A percentile compares a stretch with the other conserved stretches of the same genome.
Evolutionary conservation across 192 early-diverging fungal species (phyloP).

Genomic region (Backusella parvicylindrica): DNA sequence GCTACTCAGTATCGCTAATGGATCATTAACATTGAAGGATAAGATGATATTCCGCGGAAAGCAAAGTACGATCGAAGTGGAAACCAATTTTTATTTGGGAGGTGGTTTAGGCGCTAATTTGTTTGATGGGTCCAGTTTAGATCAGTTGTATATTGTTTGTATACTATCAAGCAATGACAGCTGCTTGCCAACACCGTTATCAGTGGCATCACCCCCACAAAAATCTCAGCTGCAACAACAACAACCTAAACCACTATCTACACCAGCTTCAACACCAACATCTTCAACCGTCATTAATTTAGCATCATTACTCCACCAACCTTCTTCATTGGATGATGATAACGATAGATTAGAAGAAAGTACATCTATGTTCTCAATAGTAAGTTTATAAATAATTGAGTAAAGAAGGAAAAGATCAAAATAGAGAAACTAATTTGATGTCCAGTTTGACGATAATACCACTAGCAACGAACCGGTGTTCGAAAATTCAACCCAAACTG

Average conservation of each 20-base stretch:
- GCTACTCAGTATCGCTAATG: slow-evolving; percentile 28
- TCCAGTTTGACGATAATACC: not conserved
- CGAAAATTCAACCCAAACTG: not conserved
- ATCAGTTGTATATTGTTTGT: slow-evolving; percentile 46
- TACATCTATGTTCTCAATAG: not conserved
- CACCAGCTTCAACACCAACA: not conserved
- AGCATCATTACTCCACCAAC: not conserved
- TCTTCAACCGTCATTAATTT: not conserved
- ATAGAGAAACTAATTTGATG: not conserved
- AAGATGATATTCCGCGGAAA: slow-evolving; percentile 38
- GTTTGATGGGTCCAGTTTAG: slow-evolving; percentile 33
- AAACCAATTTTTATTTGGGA: slow-evolving; percentile 46
- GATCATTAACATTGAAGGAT: slow-evolving; percentile 41
- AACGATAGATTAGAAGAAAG: not conserved
- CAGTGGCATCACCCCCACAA: not conserved
- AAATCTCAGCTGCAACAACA: not conserved
- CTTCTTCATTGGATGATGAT: not conserved
- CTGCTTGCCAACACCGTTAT: not conserved
- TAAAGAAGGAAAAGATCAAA: not conserved
- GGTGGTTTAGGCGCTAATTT: slow-evolving; percentile 55
- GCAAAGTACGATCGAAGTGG: slow-evolving; percentile 33
- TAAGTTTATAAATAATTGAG: not conserved
- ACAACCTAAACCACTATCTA: not conserved
- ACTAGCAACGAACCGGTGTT: not conserved
- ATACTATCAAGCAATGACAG: not conserved